Conservation (phyloP, 108 stramenopile species). For the Pseudonitzschia pungens region DNA sequence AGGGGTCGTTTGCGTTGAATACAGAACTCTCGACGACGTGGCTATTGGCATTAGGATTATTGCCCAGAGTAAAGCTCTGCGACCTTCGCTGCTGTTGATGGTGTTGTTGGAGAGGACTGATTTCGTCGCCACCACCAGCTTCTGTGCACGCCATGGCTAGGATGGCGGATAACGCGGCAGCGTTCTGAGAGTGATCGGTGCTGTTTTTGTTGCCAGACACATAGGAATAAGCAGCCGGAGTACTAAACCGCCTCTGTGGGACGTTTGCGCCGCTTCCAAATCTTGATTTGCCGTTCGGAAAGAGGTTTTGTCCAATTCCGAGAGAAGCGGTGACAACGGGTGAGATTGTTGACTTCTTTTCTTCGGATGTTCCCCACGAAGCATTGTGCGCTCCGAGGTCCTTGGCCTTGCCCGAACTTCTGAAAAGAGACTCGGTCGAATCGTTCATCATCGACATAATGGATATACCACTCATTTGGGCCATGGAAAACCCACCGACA, state of each 20-base stretch:
- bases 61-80: neutral
- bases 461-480: constrained; percentile 31
- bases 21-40: no score
- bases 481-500: neutral
- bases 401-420: constrained; percentile 2
- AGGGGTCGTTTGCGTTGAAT: neutral
- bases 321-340: no score
- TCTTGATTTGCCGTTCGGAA: no score
- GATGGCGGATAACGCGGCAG: neutral
- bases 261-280: neutral
- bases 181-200: neutral
- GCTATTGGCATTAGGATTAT: neutral
- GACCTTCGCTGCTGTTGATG: neutral
- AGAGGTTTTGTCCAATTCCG: no score
- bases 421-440: constrained; percentile 21
- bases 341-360: no score
- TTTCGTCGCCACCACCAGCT: neutral
- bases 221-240: neutral
- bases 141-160: neutral
- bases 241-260: neutral
- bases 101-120: neutral
- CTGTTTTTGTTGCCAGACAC: neutral
- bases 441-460: constrained; percentile 32
- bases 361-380: constrained; percentile 11
- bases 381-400: constrained; percentile 3